phyloP scores from a whole-genome alignment of 129 eudicot genomes.

The Centella asiatica region DNA sequence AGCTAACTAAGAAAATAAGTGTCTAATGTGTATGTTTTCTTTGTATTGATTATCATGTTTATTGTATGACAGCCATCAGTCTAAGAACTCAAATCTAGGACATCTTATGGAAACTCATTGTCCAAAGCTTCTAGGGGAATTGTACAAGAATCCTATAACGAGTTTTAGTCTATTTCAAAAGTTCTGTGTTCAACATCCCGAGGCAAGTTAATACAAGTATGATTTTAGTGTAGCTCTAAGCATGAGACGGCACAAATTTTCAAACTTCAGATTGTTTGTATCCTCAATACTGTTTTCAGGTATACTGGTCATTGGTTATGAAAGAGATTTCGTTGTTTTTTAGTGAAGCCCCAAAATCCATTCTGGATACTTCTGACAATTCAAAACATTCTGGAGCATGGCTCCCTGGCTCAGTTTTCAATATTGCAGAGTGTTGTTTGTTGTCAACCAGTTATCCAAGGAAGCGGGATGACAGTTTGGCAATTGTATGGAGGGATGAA shows the following conservation, averaged over 20 bases:
- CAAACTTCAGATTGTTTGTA: neutral
- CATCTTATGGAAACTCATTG: constrained; percentile 74
- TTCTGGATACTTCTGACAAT: constrained; percentile 59
- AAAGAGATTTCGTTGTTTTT: constrained; percentile 55
- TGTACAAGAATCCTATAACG: constrained; percentile 67
- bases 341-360: constrained; percentile 50
- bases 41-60: neutral
- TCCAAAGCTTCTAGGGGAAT: constrained; percentile 53
- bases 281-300: constrained; percentile 30
- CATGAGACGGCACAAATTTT: neutral
- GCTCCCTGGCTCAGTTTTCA: constrained; percentile 77
- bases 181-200: constrained; percentile 73
- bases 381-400: constrained; percentile 66
- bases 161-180: constrained; percentile 55
- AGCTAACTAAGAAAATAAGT: neutral
- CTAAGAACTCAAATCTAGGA: constrained; percentile 62
- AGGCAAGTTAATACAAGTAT: constrained; percentile 35
- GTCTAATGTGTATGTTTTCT: neutral
- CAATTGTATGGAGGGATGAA: constrained; percentile 88
- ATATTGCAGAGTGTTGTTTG: constrained; percentile 86
- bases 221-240: neutral
- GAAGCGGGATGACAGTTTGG: constrained; percentile 49
- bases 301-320: constrained; percentile 62
- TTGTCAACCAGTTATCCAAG: constrained; percentile 32
- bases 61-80: constrained; percentile 36